Evolutionary conservation across 2,329 filamentous ascomycete species (phyloP), one percentile per base, ranked within the genome.

Genomic region (Fusarium multiceps): DNA sequence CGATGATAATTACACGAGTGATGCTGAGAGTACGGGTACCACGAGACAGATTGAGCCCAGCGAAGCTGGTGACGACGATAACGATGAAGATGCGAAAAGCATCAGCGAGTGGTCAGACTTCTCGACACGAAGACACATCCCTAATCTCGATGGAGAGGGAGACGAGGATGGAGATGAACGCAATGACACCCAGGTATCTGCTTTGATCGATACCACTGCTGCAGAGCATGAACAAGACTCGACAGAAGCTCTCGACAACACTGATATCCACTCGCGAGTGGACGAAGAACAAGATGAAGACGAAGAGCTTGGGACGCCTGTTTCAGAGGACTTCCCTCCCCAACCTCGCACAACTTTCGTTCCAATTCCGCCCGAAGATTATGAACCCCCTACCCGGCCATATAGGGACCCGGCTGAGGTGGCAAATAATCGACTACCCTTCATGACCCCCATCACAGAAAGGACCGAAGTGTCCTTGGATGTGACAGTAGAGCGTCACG

Each of bases 391-490:
- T 20, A 91, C 87, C 59, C 87, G 90, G 49, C 92, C 93, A 62
- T 97, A 92, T 85, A 90, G 94, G 76, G 92, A 97, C 79, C 89
- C 93, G 76, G 87, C 83, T 37, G 87, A 94, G 78, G 86, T 91
- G 79, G 93, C 94, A 63, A 97, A 98, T 76, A 97, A 94, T 80
- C 91, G 94, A 57, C 85, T 98, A 12, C 96, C 95, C 5, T 99
- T 98, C 79, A 98, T 99, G 96, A 99, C 96, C 0, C 96, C 96
- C 3, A 99, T 99, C 71, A 95, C 96, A 2, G 96, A 99, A 80
- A 90, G 93, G 74, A 99, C 96, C 0, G 96, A 99, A 80, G 92
- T 90, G 13, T 98, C 94, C 1, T 82, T 98, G 7, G 91, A 91
- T 37, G 81, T 91, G 43, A 87, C 88, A 7, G 89, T 87, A 28